Base-by-base conservation (phyloP, 306 rosid genomes). In the Lithocarpus polystachyus region DNA sequence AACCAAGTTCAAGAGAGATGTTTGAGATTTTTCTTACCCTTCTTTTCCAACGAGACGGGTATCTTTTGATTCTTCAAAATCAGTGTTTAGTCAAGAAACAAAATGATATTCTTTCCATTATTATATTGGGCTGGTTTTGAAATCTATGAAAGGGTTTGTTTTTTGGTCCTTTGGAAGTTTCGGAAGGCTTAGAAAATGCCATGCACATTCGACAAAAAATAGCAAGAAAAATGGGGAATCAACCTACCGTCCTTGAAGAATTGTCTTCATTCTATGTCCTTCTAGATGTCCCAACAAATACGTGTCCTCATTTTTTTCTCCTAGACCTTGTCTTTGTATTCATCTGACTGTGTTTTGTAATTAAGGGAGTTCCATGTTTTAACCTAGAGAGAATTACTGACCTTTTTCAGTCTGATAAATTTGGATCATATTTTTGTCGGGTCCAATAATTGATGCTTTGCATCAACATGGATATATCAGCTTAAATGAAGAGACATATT, bases 221-320 rank as follows among this genome's bases (percentile, higher is more conserved):
- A 88, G 85, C 87, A 76, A 86, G 84, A 88, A 87, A 86, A 76
- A 77, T 88, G 80, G 85, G 91, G 97, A 84, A 89, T 89, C 97
- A 87, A 80, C 89, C 89, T 84, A 88, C 91, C 88, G 89, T 82
- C 90, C 91, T 84, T 87, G n/a, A 80, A 77, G 45, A 64, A 82
- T 82, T 81, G 85, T 83, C 89, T 37, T 79, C 53, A 56, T 31
- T 14, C 26, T n/a, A 62, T 71, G 54, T 71, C 56, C 78, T 61
- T 82, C 81, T 26, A 82, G 84, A 76, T 76, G 56, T 37, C 17
- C 26, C 23, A 55, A 35, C 68, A 54, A 74, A 56, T 43, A 43
- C 56, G 1, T 10, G 26, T 55, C 23, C 7, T 59, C 56, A 4
- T 18, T 67, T 35, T 26, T 61, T 62, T 17, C 79, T 64, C 82